Evolutionary conservation across 1,284 basidiomycete species (phyloP).

Genomic region (Trametes polyzona): DNA sequence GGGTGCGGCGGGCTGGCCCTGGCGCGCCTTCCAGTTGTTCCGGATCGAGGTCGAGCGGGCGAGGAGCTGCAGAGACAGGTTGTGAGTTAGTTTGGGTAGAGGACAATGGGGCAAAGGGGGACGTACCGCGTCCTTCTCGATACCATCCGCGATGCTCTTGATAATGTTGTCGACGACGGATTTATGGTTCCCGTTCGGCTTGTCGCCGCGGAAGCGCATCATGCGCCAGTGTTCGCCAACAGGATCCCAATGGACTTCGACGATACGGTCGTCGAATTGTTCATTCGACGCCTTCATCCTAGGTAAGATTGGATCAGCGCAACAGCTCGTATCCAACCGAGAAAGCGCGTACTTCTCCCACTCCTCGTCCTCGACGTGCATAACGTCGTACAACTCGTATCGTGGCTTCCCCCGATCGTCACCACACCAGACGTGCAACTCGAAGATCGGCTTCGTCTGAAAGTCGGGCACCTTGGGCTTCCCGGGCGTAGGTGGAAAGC

Average conservation of each 20-base stretch:
- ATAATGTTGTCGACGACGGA: conserved; percentile 85
- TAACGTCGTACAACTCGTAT: conserved; percentile 88
- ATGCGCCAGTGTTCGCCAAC: conserved; percentile 75
- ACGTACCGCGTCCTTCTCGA: conserved; percentile 81
- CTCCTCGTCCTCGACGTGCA: conserved; percentile 88
- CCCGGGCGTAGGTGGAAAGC: conserved; percentile 76
- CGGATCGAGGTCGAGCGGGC: conserved; percentile 62
- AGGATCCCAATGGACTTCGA: conserved; percentile 92
- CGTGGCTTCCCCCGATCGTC: conserved; percentile 56
- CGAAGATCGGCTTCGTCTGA: conserved; percentile 84
- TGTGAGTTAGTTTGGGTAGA: conserved; percentile 2
- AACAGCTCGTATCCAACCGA: too few relatives aligned
- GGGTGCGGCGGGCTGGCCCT: conserved; percentile 39
- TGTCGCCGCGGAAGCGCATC: conserved; percentile 93
- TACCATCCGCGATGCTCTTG: conserved; percentile 87
- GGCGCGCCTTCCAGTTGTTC: conserved; percentile 70
- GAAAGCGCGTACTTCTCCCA: conserved; percentile 93
- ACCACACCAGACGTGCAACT: conserved; percentile 81
- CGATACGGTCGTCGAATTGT: conserved; percentile 91
- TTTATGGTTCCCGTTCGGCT: conserved; percentile 86
- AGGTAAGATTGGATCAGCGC: conserved; percentile 8
- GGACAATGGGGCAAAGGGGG: background rate
- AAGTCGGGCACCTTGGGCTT: conserved; percentile 75
- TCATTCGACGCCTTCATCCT: conserved; percentile 87
- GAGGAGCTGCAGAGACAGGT: conserved; percentile 53